Base-by-base conservation (phyloP, 116 monocot species). In the Trichopus zeylanicus region DNA sequence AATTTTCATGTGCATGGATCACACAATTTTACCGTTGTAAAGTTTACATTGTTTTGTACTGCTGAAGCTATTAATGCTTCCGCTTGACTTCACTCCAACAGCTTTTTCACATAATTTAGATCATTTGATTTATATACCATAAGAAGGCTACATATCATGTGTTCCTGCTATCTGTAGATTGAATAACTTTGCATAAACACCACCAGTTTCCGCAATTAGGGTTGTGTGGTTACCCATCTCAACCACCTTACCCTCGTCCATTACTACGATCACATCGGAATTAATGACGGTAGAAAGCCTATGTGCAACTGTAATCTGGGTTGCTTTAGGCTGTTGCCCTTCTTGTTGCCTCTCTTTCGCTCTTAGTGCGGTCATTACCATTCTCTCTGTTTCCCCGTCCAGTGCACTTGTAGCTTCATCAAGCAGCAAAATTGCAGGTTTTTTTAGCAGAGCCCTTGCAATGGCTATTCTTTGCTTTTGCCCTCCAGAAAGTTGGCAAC, bases 401-500 rank as follows among this genome's bases (percentile, higher is more conserved):
- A 78, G 63, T 49, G 73, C 73, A 30, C 69, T 68, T 8, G 73
- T 78, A 27, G 78, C 73, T 61, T 78, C 72, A 65, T 73, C n/a
- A 12, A 78, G 51, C 7, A 78, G 60, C 25, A 69, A 51, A 60
- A 78, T 47, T 23, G 31, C 49, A 4, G 73, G 60, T 35, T 31
- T 64, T 38, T 78, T 78, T 13, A 79, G 42, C 22, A 73, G 29
- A 18, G 64, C 49, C 46, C 73, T 64, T 56, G 78, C 73, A 26
- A 78, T 78, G 8, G 69, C 73, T 55, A 79, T 69, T 61, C 79
- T 26, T 48, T 79, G 79, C 60, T 73, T 78, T 31, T 78, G 78
- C 25, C 73, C 73, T 19, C 69, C 73, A 18, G 73, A 73, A 31
- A 78, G 46, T 46, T 78, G 72, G 68, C 67, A 67, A n/a, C 77